Evolutionary conservation across 2,329 filamentous ascomycete genomes (phyloP).

Genomic region (Colletotrichum godetiae): DNA sequence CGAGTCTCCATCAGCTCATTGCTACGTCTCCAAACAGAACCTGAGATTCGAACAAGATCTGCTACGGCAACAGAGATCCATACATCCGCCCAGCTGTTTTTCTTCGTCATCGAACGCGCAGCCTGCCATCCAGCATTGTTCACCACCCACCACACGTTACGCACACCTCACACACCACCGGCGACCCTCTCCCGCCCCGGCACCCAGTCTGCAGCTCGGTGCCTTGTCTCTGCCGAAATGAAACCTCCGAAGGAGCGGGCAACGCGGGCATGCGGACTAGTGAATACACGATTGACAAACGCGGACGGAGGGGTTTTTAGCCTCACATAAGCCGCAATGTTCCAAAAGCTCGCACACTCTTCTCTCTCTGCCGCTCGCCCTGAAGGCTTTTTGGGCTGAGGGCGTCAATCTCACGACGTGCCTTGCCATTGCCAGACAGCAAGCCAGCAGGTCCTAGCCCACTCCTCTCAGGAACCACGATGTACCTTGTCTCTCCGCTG

Average conservation of each 20-base stretch:
- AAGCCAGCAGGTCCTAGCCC: neutral
- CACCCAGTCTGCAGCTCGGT: constrained; percentile 28
- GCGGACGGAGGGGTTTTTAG: neutral
- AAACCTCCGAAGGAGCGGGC: constrained; percentile 33
- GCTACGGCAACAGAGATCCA: neutral
- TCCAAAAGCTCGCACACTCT: neutral
- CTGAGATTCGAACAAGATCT: constrained; percentile 16
- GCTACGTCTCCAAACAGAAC: neutral
- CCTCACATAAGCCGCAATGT: neutral
- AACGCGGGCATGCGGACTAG: neutral
- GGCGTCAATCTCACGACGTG: constrained; percentile 6
- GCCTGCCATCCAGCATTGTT: constrained; percentile 7
- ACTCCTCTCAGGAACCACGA: neutral
- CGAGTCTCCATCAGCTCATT: neutral
- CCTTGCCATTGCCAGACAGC: neutral
- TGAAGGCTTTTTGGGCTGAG: neutral
- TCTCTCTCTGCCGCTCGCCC: neutral
- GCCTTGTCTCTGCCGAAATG: constrained; percentile 33
- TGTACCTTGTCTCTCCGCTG: constrained; percentile 8
- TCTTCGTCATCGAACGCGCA: constrained; percentile 23
- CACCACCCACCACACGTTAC: neutral
- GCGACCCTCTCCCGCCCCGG: constrained; percentile 24
- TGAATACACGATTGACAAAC: neutral
- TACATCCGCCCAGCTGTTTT: neutral
- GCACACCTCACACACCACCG: constrained; percentile 5